A percentile compares a stretch with the other conserved stretches of the same genome.
Evolutionary conservation across 805 yeast genomes (phyloP).

Genomic region (Candida oleophila): DNA sequence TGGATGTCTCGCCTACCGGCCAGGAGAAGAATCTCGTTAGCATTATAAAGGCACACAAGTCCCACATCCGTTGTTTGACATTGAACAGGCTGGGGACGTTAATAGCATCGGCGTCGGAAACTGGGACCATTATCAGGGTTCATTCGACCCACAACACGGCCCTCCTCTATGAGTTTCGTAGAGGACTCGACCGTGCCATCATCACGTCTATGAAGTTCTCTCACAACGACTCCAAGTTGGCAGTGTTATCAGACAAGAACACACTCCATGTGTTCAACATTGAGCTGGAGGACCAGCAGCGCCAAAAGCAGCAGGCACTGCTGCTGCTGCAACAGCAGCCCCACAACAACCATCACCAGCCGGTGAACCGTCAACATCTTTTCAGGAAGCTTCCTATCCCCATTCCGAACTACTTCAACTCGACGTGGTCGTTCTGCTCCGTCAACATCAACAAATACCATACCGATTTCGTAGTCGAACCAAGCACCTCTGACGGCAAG

Average conservation of each 20-base stretch:
- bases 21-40: constrained; percentile 63
- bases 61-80: constrained; percentile 60
- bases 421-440: constrained; percentile 87
- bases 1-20: constrained; percentile 66
- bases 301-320: not conserved
- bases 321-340: not conserved
- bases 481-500: constrained; percentile 37
- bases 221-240: constrained; percentile 70
- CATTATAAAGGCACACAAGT: constrained; percentile 75
- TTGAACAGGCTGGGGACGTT: constrained; percentile 62
- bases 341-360: constrained; percentile 11
- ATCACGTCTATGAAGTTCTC: constrained; percentile 84
- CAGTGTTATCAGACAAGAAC: constrained; percentile 84
- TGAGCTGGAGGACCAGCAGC: constrained; percentile 1
- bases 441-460: constrained; percentile 51
- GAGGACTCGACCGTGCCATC: constrained; percentile 85
- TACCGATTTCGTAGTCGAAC: constrained; percentile 11
- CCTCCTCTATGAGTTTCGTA: constrained; percentile 76
- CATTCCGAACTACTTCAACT: constrained; percentile 63
- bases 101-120: constrained; percentile 78
- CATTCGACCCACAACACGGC: constrained; percentile 70
- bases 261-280: constrained; percentile 84
- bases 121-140: constrained; percentile 77
- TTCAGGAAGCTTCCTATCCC: constrained; percentile 63
- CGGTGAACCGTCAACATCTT: constrained; percentile 59